These are phyloP conservation scores for Trichosporon faecale DNA, from an alignment of 1,284 basidiomycete genomes.

Conservation along the genomic window DNA sequence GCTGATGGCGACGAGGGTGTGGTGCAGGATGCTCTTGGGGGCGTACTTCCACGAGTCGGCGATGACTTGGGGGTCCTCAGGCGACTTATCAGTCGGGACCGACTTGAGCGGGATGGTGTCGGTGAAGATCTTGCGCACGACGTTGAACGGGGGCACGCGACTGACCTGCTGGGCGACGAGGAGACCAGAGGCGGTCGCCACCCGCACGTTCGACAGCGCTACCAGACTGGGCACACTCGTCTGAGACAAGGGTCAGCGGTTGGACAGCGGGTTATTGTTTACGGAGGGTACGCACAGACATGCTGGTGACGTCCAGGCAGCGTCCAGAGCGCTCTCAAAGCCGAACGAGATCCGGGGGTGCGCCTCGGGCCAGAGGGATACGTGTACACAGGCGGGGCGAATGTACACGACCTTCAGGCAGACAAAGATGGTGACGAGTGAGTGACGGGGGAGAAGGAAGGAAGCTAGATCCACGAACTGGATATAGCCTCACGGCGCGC, in stretches of 20 bases:
- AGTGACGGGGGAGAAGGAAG: neutral
- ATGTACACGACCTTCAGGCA: neutral
- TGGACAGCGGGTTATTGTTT: neutral
- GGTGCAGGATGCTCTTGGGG: slow-evolving; percentile 10
- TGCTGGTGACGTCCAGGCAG: slow-evolving; percentile 3
- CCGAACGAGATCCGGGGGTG: neutral
- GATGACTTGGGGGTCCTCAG: slow-evolving; percentile 2
- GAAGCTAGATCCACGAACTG: neutral
- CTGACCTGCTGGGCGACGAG: slow-evolving; percentile 1
- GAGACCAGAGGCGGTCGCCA: neutral
- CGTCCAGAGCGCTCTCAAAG: neutral
- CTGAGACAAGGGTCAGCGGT: slow-evolving; percentile 8
- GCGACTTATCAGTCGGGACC: slow-evolving; percentile 12
- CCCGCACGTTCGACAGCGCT: neutral
- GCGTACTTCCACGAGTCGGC: slow-evolving; percentile 10
- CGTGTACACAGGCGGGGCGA: neutral
- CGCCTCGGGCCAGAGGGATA: neutral
- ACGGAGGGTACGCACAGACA: slow-evolving; percentile 15
- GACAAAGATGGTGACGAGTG: neutral
- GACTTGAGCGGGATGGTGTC: slow-evolving; percentile 17
- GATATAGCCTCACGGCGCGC: neutral
- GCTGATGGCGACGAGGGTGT: slow-evolving; percentile 30
- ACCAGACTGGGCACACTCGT: neutral
- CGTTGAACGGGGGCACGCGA: slow-evolving; percentile 27
- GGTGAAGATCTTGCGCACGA: slow-evolving; percentile 22